Percentiles rank a stretch among this genome's conserved stretches.
These are phyloP conservation scores for Backusella psychrophila DNA, from an alignment of 192 early-diverging fungal species.

Conservation along the genomic window DNA sequence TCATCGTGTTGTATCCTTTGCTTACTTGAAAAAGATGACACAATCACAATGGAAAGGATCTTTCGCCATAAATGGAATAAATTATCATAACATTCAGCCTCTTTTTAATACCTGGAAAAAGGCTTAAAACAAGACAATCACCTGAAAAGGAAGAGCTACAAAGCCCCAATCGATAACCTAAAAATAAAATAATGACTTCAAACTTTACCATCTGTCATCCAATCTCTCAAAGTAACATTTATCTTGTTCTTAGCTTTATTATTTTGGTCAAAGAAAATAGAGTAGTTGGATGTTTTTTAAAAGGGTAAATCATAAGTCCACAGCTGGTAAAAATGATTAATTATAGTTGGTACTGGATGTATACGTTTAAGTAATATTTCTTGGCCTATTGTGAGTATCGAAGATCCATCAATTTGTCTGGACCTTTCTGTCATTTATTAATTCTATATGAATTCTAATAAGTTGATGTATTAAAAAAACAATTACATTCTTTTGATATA, in stretches of 20 bases:
- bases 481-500: neutral
- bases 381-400: neutral
- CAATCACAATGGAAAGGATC: neutral
- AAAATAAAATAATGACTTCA: neutral
- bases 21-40: neutral
- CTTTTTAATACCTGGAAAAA: neutral
- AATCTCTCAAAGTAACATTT: neutral
- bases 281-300: neutral
- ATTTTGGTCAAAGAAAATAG: neutral
- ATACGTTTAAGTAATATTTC: neutral
- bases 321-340: neutral
- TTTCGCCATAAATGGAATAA: neutral
- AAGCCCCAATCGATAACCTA: neutral
- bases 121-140: neutral
- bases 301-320: neutral
- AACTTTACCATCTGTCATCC: neutral
- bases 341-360: neutral
- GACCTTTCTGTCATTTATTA: neutral
- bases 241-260: neutral
- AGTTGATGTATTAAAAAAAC: neutral
- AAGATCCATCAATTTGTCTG: neutral
- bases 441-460: neutral
- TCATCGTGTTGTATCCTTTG: neutral
- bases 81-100: neutral
- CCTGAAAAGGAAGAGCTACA: neutral